Percentiles rank a stretch among this genome's conserved stretches.
Conservation (phyloP, 139 green algal genomes). For the Ostreobium quekettii region DNA sequence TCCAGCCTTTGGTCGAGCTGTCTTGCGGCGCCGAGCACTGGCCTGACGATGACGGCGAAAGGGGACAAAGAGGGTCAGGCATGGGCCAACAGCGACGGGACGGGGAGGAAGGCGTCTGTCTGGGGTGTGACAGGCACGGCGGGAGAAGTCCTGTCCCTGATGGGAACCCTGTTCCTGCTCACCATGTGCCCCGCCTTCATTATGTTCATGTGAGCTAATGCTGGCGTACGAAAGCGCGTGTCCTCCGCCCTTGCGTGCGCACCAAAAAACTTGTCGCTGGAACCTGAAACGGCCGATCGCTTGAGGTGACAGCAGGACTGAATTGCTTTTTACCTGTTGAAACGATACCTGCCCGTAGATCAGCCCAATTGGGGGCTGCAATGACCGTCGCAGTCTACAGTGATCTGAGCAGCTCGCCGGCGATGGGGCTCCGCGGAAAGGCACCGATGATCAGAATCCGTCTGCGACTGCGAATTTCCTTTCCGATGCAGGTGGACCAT, state of each 20-base stretch:
- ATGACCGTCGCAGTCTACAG: no score
- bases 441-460: neutral
- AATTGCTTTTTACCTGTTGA: neutral
- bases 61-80: slow-evolving; percentile 3
- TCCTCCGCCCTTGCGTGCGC: neutral
- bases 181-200: slow-evolving; percentile 28
- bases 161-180: slow-evolving; percentile 31
- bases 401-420: no score
- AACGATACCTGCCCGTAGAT: neutral
- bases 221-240: neutral
- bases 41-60: neutral
- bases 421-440: no score
- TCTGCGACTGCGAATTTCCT: neutral
- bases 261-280: neutral
- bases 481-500: slow-evolving; percentile 2
- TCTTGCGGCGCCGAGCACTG: neutral
- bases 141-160: slow-evolving; percentile 18
- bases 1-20: neutral
- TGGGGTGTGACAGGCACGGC: slow-evolving; percentile 30
- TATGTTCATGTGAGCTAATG: slow-evolving; percentile 29
- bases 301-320: neutral
- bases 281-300: neutral
- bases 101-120: slow-evolving; percentile 13
- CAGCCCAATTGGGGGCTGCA: no score
- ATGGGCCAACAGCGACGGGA: slow-evolving; percentile 27